phyloP scores from a whole-genome alignment of 345 rosid genomes.

The sweet orange (Citrus sinensis) region DVS_A1.0 CM039162.1:29738001-29738500 shows the following conservation, averaged over 20 bases:
- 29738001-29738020: slow-evolving; percentile 65
- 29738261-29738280: slow-evolving; percentile 61
- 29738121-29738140: slow-evolving; percentile 58
- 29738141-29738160: slow-evolving; percentile 64
- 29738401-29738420: not conserved
- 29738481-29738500: slow-evolving; percentile 1
- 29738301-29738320: slow-evolving; percentile 27
- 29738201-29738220: slow-evolving; percentile 41
- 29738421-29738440: not conserved
- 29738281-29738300: slow-evolving; percentile 37
- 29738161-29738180: slow-evolving; percentile 49
- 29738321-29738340: slow-evolving; percentile 21
- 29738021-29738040: slow-evolving; percentile 63
- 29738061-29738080: slow-evolving; percentile 60
- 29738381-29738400: not conserved
- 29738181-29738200: slow-evolving; percentile 51
- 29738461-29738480: not conserved
- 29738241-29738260: slow-evolving; percentile 73
- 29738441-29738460: not conserved
- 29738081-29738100: slow-evolving; percentile 69
- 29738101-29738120: slow-evolving; percentile 56
- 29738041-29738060: slow-evolving; percentile 59
- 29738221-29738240: slow-evolving; percentile 39
- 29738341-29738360: slow-evolving; percentile 12
- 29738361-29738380: not conserved